phyloP scores from a whole-genome alignment of 2,329 filamentous ascomycete genomes.

The Penicillium sp. region DNA sequence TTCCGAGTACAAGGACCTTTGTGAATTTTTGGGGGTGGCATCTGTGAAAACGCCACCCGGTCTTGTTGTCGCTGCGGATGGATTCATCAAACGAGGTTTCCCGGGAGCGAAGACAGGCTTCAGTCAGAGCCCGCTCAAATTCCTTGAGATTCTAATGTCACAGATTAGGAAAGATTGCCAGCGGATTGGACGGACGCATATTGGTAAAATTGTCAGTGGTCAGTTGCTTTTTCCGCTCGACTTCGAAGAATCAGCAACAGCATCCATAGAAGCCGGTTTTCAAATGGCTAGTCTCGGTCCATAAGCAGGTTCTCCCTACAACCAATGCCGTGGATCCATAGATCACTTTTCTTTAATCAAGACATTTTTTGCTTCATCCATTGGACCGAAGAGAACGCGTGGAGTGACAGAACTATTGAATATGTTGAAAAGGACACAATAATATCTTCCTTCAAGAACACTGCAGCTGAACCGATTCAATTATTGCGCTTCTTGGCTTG shows the following conservation, averaged over 20 bases:
- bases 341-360: too few species aligned
- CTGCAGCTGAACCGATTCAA: too few species aligned
- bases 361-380: too few species aligned
- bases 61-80: slow-evolving; percentile 27
- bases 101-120: slow-evolving; percentile 27
- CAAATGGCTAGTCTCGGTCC: too few species aligned
- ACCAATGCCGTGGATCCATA: too few species aligned
- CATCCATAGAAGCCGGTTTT: too few species aligned
- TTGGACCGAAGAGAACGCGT: too few species aligned
- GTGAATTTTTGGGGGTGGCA: slow-evolving; percentile 20
- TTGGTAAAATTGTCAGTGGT: slow-evolving; percentile 46
- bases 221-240: slow-evolving; percentile 24
- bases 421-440: too few species aligned
- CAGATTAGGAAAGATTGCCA: slow-evolving; percentile 27
- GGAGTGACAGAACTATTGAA: too few species aligned
- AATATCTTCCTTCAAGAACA: too few species aligned
- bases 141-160: slow-evolving; percentile 38
- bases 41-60: slow-evolving; percentile 18
- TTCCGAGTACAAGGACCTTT: slow-evolving; percentile 51
- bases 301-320: too few species aligned
- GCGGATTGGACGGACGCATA: slow-evolving; percentile 45
- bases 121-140: slow-evolving; percentile 41
- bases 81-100: slow-evolving; percentile 7
- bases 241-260: not conserved
- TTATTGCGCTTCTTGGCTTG: too few species aligned